Percentiles rank a stretch among this genome's conserved stretches.
phyloP scores from a whole-genome alignment of 2,329 filamentous ascomycete species.

The Westerdykella ornata region DNA sequence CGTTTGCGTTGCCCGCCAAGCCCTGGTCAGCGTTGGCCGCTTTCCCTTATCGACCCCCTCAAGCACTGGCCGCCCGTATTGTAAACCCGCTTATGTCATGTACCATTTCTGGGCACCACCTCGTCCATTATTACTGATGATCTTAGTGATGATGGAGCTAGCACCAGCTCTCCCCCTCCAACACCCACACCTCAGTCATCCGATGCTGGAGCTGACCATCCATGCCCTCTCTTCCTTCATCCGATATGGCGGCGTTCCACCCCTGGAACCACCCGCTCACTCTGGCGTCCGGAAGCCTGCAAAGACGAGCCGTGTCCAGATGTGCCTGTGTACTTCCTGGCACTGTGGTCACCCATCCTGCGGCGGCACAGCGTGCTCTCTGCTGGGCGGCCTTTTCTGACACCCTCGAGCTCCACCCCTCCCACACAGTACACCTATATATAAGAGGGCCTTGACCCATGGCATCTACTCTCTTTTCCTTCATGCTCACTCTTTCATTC shows the following conservation, averaged over 20 bases:
- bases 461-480: too few species aligned
- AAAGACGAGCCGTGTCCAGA: slow-evolving; percentile 6
- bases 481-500: slow-evolving; percentile 5
- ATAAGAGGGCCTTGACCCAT: slow-evolving; percentile 4
- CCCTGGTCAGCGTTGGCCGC: neutral
- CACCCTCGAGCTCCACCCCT: slow-evolving; percentile 3
- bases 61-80: neutral
- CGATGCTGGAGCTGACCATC: slow-evolving; percentile 4
- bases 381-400: slow-evolving; percentile 3
- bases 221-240: slow-evolving; percentile 6
- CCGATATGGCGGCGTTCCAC: slow-evolving; percentile 5
- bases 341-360: slow-evolving; percentile 4
- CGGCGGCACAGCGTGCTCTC: slow-evolving; percentile 3
- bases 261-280: slow-evolving; percentile 3
- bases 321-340: slow-evolving; percentile 4
- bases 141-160: slow-evolving; percentile 1
- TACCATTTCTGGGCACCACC: neutral
- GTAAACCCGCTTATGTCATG: slow-evolving; percentile 2
- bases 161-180: slow-evolving; percentile 4
- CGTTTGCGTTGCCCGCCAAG: slow-evolving; percentile 3
- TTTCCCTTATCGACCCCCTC: neutral
- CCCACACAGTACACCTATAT: slow-evolving; percentile 1
- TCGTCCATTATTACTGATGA: slow-evolving; percentile 1
- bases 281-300: slow-evolving; percentile 3
- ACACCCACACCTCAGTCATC: slow-evolving; percentile 4